Evolutionary conservation across 2,329 filamentous ascomycete species (phyloP), one percentile per base, ranked within the genome.

Genomic region (Metarhizium humberi): DNA sequence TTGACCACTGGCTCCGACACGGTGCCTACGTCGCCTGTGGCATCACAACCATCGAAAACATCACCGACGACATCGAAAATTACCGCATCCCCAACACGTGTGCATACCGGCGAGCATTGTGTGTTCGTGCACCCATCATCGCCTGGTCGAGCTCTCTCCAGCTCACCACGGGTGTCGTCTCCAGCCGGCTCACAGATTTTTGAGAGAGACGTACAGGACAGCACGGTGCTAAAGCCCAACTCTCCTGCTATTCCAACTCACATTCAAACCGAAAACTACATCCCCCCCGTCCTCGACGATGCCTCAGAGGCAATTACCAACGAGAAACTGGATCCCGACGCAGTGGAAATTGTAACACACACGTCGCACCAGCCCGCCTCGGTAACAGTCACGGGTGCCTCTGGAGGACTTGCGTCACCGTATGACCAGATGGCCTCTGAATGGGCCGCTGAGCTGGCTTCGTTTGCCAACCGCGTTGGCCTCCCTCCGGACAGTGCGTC

Each of bases 291-390:
- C 13, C 78, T 97, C 50, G 90, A 96, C 68, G 92, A 92, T 52
- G 92, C 90, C 2, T 95, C 91, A 46, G 84, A 92, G 64, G 91
- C 92, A 56, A 96, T 97, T 65, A 96, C 92, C 13, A 90, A 96
- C 71, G 78, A 84, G 61, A 85, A 86, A 56, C 79, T 96, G 52
- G 87, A 94, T 68, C 90, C 91, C 4, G 91, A 96, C 68, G 82
- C 85, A 29, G 92, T 97, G 54, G 91, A 96, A 74, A 96, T 97
- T 67, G 82, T 96, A 49, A 96, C 89, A 51, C 91, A 95, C 68
- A 80, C 82, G 36, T 84, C 85, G 29, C 92, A 96, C 69, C 90
- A 92, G 66, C 86, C 90, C 30, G 91, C 90, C 13, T 78, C 83
- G 1, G 78, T 85, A 11, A 80, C 84, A 1, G 85, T 92, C 42